Percentiles rank a stretch among this genome's conserved stretches.
Conservation (phyloP, 345 rosid species). For the Adansonia digitata region DNA sequence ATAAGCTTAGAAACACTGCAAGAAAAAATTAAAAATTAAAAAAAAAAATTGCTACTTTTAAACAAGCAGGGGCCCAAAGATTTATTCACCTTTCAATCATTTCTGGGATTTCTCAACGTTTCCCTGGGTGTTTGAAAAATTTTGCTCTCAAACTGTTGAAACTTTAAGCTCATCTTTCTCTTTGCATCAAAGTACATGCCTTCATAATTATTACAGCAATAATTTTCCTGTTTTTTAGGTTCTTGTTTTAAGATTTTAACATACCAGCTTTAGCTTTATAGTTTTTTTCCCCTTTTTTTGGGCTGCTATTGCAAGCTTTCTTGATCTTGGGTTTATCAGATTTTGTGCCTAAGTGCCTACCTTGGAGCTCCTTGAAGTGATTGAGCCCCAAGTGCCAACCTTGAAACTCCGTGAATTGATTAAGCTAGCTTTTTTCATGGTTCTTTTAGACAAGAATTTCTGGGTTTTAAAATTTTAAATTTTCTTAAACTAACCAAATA, state of each 20-base stretch:
- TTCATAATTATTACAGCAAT: not conserved
- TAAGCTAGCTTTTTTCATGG: not conserved
- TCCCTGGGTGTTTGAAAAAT: slow-evolving; percentile 15
- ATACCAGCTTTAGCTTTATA: not conserved
- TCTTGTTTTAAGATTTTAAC: not conserved
- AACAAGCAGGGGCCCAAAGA: slow-evolving; percentile 24
- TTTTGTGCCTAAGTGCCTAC: not conserved
- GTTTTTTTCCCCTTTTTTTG: not conserved
- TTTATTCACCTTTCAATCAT: slow-evolving; percentile 40
- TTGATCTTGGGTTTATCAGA: slow-evolving; percentile 11
- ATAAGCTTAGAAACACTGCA: not conserved
- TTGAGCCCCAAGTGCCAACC: not conserved
- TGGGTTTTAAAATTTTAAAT: not conserved
- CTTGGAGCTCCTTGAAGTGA: not conserved
- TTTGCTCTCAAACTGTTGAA: slow-evolving; percentile 17
- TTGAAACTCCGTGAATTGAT: not conserved
- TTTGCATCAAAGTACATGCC: slow-evolving; percentile 14
- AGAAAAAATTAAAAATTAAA: not conserved
- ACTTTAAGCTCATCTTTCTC: slow-evolving; percentile 21
- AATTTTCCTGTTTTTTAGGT: not conserved
- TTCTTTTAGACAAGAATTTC: not conserved
- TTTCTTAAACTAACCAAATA: not conserved
- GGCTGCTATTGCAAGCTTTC: not conserved
- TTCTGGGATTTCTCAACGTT: slow-evolving; percentile 11
- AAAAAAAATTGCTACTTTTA: slow-evolving; percentile 6